Base-by-base conservation (phyloP, 1,139 yeast genomes). In the Saccharomyces hybrid region DNA sequence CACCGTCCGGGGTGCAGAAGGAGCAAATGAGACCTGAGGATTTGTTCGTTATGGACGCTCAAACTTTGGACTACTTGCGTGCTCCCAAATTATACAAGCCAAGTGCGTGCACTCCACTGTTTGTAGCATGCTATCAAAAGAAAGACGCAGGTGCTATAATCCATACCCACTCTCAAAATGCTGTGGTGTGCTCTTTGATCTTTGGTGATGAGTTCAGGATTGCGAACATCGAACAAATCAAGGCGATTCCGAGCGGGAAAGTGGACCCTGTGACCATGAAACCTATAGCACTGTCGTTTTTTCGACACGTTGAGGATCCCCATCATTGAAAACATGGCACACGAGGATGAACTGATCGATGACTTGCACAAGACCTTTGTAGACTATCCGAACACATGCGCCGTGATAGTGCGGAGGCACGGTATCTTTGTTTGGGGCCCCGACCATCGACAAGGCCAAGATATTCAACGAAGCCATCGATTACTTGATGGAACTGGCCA, bases 381-480 rank as follows among this genome's bases (percentile, higher is more conserved):
- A 27, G 75, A 79, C 19, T 86, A 88, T 62, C 97, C 97, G 1
- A 34, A 50, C 0, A 75, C 96, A 2, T 80, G 90, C 6, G 97
- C 98, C 0, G 91, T 91, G 1, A 76, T 91, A 55, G 98, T 91
- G 6, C 80, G 96, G 70, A 78, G 97, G 67, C 99, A 91, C 66
- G 99, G 99, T 0, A 85, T 91, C 47, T 91, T 86, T 67, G 97
- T 90, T 14, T 91, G 98, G 97, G 98, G 97, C 26, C 90, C 90
- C 87, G 63, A 83, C 80, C 27, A 88, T 89, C 11, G 87, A 95
- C 88, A 89, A 90, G 71, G 97, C 97, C 51, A 91, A 91, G 73
- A 82, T 91, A 16, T 86, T 87, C 70, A 89, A 90, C 68, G 98
- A 93, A 71, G 96, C 97, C 34, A 82, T 91, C 61, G 98, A 91